These are phyloP conservation scores for Fusarium domesticum DNA, from an alignment of 2,329 filamentous ascomycete genomes.

Conservation along the genomic window DNA sequence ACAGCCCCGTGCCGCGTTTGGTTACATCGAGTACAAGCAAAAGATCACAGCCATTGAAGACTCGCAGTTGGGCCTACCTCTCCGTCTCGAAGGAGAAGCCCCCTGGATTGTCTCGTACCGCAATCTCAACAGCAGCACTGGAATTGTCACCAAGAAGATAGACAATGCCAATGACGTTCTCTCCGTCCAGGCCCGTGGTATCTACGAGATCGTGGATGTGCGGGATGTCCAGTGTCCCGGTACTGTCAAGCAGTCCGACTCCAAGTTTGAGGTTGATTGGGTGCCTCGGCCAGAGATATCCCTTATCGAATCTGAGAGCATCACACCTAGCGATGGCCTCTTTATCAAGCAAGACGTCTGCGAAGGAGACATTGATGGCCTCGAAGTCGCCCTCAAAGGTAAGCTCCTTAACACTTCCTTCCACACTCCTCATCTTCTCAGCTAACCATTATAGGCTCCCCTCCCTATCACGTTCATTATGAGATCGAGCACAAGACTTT, in stretches of 20 bases:
- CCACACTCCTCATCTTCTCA: constrained; percentile 28
- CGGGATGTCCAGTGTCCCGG: constrained; percentile 80
- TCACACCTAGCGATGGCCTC: constrained; percentile 49
- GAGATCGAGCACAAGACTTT: constrained; percentile 70
- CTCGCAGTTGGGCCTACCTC: constrained; percentile 68
- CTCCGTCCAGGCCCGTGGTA: constrained; percentile 63
- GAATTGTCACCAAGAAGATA: constrained; percentile 48
- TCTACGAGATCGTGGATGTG: constrained; percentile 77
- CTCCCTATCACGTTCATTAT: constrained; percentile 82
- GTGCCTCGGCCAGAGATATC: constrained; percentile 73
- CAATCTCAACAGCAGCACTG: constrained; percentile 56
- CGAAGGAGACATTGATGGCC: constrained; percentile 87
- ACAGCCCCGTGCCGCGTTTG: constrained; percentile 82
- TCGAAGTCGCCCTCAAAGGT: constrained; percentile 79
- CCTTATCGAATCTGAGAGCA: constrained; percentile 62
- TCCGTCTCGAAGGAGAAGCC: constrained; percentile 79
- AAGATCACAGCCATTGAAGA: constrained; percentile 74
- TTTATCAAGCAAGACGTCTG: constrained; percentile 81
- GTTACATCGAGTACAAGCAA: constrained; percentile 76
- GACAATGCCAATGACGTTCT: constrained; percentile 65
- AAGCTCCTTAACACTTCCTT: constrained; percentile 32
- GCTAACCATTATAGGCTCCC: constrained; percentile 55
- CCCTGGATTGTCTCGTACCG: constrained; percentile 81
- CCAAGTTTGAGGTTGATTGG: constrained; percentile 79
- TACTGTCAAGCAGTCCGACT: constrained; percentile 69